Evolutionary conservation across 2,329 filamentous ascomycete genomes (phyloP).

Genomic region (Graphilbum sp.): DNA sequence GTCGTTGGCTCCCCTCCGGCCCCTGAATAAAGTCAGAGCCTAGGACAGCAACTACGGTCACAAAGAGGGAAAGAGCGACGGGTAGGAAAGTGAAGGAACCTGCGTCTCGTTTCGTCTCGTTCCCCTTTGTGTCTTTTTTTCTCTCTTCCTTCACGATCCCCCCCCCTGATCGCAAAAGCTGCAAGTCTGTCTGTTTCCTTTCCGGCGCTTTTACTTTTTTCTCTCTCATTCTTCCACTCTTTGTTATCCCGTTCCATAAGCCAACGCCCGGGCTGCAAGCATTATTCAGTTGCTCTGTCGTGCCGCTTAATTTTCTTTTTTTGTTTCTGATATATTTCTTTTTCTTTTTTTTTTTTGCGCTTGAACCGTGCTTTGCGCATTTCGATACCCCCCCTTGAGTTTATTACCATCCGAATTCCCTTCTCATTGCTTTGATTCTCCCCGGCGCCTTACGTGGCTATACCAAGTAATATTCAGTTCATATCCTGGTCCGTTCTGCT

Average conservation of each 20-base stretch:
- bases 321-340: too few species aligned
- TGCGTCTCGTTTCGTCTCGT: neutral
- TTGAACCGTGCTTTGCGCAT: too few species aligned
- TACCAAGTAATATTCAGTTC: too few species aligned
- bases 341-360: too few species aligned
- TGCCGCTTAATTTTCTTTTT: neutral
- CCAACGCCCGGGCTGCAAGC: too few species aligned
- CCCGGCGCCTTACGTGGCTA: too few species aligned
- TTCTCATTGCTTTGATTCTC: too few species aligned
- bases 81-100: neutral
- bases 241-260: neutral
- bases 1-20: neutral
- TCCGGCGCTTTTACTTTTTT: too few species aligned
- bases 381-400: too few species aligned
- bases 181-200: neutral
- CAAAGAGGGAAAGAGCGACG: conserved; percentile 2
- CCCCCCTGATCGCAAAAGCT: neutral
- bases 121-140: neutral
- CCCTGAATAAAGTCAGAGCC: conserved; percentile 1
- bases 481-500: too few species aligned
- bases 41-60: neutral
- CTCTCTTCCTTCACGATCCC: too few species aligned
- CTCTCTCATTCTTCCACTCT: neutral
- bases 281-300: neutral
- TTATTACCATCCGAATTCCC: too few species aligned